Evolutionary conservation across 176 grass and related monocot species (phyloP).

Genomic region (Chloris gayana): DNA sequence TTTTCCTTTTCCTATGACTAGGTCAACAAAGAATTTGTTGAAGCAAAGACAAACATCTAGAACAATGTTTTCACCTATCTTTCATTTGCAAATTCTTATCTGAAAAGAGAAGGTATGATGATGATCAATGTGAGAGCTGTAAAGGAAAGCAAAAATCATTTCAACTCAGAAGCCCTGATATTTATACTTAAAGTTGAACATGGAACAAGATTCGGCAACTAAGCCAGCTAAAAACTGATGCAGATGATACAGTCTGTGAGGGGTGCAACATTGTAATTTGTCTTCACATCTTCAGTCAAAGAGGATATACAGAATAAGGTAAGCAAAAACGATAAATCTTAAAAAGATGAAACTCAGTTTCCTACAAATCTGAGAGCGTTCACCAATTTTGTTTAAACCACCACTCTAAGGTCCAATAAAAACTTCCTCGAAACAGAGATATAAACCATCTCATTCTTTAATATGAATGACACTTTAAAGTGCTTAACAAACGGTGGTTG

Average conservation of each 20-base stretch:
- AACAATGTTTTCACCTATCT: neutral
- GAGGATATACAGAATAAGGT: neutral
- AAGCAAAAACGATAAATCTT: neutral
- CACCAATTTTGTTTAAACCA: neutral
- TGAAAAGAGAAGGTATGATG: neutral
- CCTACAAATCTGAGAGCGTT: neutral
- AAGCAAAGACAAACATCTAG: neutral
- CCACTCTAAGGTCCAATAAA: neutral
- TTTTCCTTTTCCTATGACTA: neutral
- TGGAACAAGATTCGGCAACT: constrained; percentile 11
- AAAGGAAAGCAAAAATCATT: neutral
- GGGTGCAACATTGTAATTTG: neutral
- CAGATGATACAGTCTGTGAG: neutral
- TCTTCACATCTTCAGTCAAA: neutral
- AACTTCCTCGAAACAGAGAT: neutral
- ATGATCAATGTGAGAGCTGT: neutral
- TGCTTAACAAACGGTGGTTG: neutral
- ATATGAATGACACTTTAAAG: constrained; percentile 6
- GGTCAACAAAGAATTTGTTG: neutral
- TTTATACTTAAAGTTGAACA: neutral
- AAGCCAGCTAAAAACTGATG: neutral
- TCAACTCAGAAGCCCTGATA: neutral
- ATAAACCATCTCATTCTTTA: constrained; percentile 20
- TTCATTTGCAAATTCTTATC: constrained; percentile 1
- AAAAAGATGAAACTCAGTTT: constrained; percentile 6